Base-by-base conservation (phyloP, 257 asterid genomes). In the Thymus mandschuricus region DNA sequence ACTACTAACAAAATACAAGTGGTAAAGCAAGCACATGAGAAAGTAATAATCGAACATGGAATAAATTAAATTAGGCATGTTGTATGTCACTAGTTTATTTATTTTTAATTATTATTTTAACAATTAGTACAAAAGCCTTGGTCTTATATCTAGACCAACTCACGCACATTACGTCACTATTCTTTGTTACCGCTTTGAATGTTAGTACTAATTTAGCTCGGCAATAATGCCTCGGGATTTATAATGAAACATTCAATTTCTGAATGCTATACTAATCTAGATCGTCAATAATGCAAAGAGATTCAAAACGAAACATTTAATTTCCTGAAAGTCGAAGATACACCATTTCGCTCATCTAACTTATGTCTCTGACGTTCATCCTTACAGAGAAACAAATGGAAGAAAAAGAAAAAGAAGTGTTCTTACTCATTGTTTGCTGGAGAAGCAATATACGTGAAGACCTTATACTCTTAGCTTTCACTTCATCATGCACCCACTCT, bases 341-440 rank as follows among this genome's bases (percentile, higher is more conserved):
- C 8, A 28, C 41, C 55, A 68, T 40, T 60, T 34, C 29, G 29
- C 63, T 40, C 49, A 41, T 64, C 60, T 15, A 64, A 31, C 59
- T 62, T n/a, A 2, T 50, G 46, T 15, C 57, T 41, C 46, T 13
- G 49, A 72, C 41, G 52, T 72, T 63, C 65, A 63, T 7, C 49
- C 5, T 13, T 30, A 40, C 4, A 54, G 59, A 15, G n/a, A 68
- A 54, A 52, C 2, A 54, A 64, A 64, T 57, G 31, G 13, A 3
- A 64, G 13, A 31, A 12, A 3, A 41, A 40, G 12, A 51, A 40
- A 9, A 50, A 4, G 43, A 10, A 49, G 28, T 64, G 57, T 54
- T 15, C 11, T 64, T 41, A 27, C 54, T 49, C 61, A 27, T 27
- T 60, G 21, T 38, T 49, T 56, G 38, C 38, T 34, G 10, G 27